A percentile compares a stretch with the other conserved stretches of the same genome.
Evolutionary conservation across 805 yeast species (phyloP).

Genomic region (Nakazawaea sp.): DNA sequence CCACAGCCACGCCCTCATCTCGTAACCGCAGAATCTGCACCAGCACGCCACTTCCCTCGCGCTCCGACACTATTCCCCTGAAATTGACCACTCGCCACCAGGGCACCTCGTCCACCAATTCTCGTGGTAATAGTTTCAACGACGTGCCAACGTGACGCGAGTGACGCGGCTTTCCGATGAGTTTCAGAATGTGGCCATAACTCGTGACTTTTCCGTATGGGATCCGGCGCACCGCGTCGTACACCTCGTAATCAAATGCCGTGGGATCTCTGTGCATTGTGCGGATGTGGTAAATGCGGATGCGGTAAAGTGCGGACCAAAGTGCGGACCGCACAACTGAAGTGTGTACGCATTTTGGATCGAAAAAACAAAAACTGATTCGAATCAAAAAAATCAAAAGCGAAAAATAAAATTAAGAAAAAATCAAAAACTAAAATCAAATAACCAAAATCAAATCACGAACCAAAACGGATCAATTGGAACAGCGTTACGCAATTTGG

Average conservation of each 20-base stretch:
- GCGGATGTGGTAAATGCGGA: background rate
- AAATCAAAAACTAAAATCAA: too few relatives aligned
- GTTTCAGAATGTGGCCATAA: constrained; percentile 70
- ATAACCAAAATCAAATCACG: too few relatives aligned
- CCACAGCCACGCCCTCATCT: constrained; percentile 42
- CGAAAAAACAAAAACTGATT: too few relatives aligned
- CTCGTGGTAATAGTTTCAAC: constrained; percentile 40
- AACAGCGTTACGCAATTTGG: too few relatives aligned
- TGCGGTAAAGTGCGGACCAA: background rate
- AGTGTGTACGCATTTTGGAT: too few relatives aligned
- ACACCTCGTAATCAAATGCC: constrained; percentile 58
- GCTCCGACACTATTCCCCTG: constrained; percentile 54
- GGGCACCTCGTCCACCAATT: constrained; percentile 40
- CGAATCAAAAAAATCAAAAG: too few relatives aligned
- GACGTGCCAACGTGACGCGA: constrained; percentile 73
- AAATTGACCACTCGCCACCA: constrained; percentile 78
- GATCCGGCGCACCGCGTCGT: constrained; percentile 40
- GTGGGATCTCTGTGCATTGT: constrained; percentile 33
- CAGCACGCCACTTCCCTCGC: constrained; percentile 35
- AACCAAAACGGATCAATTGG: too few relatives aligned
- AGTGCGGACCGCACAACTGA: too few relatives aligned
- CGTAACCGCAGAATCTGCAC: constrained; percentile 38
- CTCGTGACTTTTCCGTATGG: constrained; percentile 63
- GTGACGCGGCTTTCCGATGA: constrained; percentile 55
- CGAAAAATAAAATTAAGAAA: too few relatives aligned